Evolutionary conservation across 306 rosid genomes (phyloP).

Genomic region (Lupinus albus): DNA sequence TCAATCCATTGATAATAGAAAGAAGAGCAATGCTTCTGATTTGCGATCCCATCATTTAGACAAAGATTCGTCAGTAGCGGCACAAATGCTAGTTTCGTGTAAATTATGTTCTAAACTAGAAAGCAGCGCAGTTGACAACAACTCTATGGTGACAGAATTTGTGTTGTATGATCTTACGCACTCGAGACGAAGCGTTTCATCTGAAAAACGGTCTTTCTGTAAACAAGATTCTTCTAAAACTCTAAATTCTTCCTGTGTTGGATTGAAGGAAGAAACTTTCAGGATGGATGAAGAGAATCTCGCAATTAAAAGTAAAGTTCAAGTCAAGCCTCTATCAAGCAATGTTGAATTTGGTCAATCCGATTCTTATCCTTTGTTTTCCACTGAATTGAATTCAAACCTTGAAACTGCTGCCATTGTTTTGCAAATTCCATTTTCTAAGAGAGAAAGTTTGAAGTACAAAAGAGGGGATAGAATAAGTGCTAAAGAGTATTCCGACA

Average conservation of each 20-base stretch:
- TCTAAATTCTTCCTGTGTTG: constrained; percentile 49
- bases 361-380: constrained; percentile 50
- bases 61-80: constrained; percentile 67
- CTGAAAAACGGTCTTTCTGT: constrained; percentile 42
- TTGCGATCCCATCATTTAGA: constrained; percentile 52
- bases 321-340: constrained; percentile 46
- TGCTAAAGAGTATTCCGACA: constrained; percentile 47
- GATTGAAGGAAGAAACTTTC: constrained; percentile 44
- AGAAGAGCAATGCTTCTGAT: constrained; percentile 66
- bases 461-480: constrained; percentile 53
- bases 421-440: constrained; percentile 74
- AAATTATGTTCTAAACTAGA: constrained; percentile 69
- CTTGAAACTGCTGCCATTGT: constrained; percentile 79
- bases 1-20: constrained; percentile 67
- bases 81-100: constrained; percentile 89
- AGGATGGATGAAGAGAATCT: constrained; percentile 38
- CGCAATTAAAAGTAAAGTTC: constrained; percentile 52
- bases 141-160: constrained; percentile 78
- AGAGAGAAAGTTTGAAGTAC: constrained; percentile 78
- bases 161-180: constrained; percentile 77
- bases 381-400: constrained; percentile 54
- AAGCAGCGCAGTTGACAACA: constrained; percentile 62
- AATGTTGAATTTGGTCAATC: constrained; percentile 45
- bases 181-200: constrained; percentile 59
- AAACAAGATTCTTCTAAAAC: constrained; percentile 45